Evolutionary conservation across 1,284 basidiomycete genomes (phyloP), one percentile per base, ranked within the genome.

Genomic region (Marasmius oreades): DNA sequence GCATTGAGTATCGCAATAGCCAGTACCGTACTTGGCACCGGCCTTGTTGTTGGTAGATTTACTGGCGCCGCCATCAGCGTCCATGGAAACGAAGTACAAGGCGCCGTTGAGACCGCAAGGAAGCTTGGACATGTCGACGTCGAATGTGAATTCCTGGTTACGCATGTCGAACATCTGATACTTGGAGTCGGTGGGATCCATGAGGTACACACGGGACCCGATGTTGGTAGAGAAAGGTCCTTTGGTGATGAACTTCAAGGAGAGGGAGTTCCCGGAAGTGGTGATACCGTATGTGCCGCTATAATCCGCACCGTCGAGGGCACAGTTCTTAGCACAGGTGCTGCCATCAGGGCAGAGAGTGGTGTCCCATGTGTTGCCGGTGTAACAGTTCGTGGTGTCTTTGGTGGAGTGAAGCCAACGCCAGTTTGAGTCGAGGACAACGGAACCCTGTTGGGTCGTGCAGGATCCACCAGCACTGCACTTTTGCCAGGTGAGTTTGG

Each of bases 121-220:
- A 39, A 84, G 73, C 53, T 78, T 69, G 57, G 77, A 78, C 55
- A 81, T 72, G 66, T 84, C 80, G 64, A 84, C 79, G 65, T 81
- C 79, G 67, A 82, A 81, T 37, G 77, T 74, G 67, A 83, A 82
- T 69, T 83, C 80, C 63, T 78, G 74, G 69, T 81, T 81, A 62
- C 73, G 64, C 56, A 78, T 72, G 61, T 79, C 76, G 75, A 82
- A 82, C 65, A 75, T 72, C 68, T 81, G 65, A 69, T 81, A 82
- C 55, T 70, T 63, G 57, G 68, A 70, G 60, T 76, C 71, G 64
- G 71, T 26, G 54, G 54, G 45, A 53, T 50, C 67, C 70, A 83
- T 70, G 55, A 83, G 74, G 70, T 81, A 82, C 52, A 81, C 73
- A 63, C 81, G 80, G n/a, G 80, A 81, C 42, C 77, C 77, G 66